phyloP scores from a whole-genome alignment of 192 early-diverging fungal genomes.

The Coemansia sp. region DNA sequence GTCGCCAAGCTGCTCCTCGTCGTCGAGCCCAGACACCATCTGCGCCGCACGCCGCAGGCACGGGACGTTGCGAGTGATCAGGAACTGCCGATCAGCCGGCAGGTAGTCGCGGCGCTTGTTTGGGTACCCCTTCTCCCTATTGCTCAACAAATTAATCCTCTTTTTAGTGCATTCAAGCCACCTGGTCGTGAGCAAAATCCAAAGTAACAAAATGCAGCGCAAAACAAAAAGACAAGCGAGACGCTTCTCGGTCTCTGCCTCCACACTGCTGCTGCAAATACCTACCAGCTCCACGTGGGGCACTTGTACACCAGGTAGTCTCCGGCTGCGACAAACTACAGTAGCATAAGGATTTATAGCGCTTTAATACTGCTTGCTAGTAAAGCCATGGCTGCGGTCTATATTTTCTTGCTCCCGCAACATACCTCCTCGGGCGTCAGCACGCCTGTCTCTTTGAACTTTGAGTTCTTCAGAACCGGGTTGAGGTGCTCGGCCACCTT shows the following conservation, averaged over 20 bases:
- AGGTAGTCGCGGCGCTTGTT: conserved; percentile 83
- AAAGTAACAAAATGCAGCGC: not conserved
- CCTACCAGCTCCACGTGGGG: conserved; percentile 92
- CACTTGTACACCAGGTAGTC: conserved; percentile 99
- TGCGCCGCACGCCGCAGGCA: conserved; percentile 75
- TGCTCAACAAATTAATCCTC: not conserved
- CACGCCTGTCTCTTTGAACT: conserved; percentile 94
- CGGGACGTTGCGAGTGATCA: conserved; percentile 93
- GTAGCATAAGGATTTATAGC: conserved; percentile 4
- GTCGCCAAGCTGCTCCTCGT: conserved; percentile 61
- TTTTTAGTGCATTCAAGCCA: not conserved
- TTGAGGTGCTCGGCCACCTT: conserved; percentile 86
- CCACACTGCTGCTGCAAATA: not conserved
- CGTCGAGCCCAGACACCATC: conserved; percentile 38
- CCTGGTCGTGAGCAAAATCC: not conserved
- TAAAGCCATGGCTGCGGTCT: not conserved
- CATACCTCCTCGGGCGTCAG: conserved; percentile 92
- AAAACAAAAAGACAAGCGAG: not conserved
- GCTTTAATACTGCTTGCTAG: too few species aligned
- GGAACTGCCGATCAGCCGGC: conserved; percentile 84
- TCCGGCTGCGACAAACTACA: conserved; percentile 88
- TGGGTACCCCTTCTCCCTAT: conserved; percentile 58
- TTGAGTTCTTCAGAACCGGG: conserved; percentile 89
- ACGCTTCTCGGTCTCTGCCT: not conserved
- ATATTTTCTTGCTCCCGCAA: too few species aligned